Percentiles rank a stretch among this genome's conserved stretches.
Conservation (phyloP, 805 yeast species). For the Sugiyamaella marilandica region DNA sequence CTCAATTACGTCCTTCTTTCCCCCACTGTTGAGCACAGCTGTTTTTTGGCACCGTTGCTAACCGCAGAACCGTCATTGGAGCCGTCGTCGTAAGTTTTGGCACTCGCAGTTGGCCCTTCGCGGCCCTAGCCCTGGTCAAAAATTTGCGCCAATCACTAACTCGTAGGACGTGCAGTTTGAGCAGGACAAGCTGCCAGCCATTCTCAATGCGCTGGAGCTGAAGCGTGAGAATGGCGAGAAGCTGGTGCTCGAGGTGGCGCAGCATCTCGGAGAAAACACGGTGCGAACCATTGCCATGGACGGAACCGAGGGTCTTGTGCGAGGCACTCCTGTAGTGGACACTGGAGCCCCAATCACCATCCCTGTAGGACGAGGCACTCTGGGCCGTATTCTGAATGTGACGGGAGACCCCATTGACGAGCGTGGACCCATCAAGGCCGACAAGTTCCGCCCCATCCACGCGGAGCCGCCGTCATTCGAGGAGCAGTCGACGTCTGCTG, state of each 20-base stretch:
- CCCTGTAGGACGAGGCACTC: conserved; percentile 98
- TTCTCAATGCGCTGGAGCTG: conserved; percentile 92
- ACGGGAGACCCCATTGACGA: conserved; percentile 99
- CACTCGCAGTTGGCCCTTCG: no score
- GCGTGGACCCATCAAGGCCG: conserved; percentile 96
- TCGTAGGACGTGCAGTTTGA: conserved; percentile 83
- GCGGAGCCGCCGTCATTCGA: conserved; percentile 95
- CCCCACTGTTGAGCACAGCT: neutral
- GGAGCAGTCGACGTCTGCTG: conserved; percentile 97
- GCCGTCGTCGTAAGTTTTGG: conserved; percentile 77
- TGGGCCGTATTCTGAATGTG: conserved; percentile 96
- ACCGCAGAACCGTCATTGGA: conserved; percentile 87
- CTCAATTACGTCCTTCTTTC: no score
- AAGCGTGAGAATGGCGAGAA: conserved; percentile 66
- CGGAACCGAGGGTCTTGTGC: conserved; percentile 99
- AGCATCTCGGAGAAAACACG: conserved; percentile 99
- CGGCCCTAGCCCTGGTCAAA: neutral
- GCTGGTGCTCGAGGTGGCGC: conserved; percentile 96
- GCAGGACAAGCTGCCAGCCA: conserved; percentile 95
- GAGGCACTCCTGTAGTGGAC: conserved; percentile 89
- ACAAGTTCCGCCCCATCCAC: conserved; percentile 95
- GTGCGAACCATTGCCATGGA: conserved; percentile 99
- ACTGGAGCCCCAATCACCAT: conserved; percentile 98
- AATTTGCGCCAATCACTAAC: conserved; percentile 14
- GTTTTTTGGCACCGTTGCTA: neutral